Conservation (phyloP, 768 basidiomycete species). For the Russula ochroleuca region DNA sequence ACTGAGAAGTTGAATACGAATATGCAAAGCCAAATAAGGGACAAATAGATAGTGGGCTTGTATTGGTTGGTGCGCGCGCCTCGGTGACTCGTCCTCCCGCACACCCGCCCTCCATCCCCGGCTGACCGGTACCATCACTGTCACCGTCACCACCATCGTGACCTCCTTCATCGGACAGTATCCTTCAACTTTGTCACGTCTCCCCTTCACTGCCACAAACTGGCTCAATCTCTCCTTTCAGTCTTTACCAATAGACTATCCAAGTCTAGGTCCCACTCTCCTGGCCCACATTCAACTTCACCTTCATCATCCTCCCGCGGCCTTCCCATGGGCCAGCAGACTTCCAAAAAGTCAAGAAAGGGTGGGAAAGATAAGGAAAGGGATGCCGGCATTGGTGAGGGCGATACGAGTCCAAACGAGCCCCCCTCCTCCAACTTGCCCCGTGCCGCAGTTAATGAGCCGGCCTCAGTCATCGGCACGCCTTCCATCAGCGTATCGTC, state of each 20-base stretch:
- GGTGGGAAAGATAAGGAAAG: constrained; percentile 64
- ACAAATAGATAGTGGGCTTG: constrained; percentile 21
- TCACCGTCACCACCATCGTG: constrained; percentile 18
- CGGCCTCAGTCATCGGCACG: constrained; percentile 35
- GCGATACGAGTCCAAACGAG: constrained; percentile 43
- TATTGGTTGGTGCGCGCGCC: constrained; percentile 5
- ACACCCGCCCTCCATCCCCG: not conserved
- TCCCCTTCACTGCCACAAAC: constrained; percentile 40
- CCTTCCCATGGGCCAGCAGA: constrained; percentile 74
- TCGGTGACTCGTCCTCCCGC: not conserved
- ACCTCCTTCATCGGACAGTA: constrained; percentile 8
- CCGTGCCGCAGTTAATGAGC: constrained; percentile 40
- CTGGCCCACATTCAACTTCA: constrained; percentile 48
- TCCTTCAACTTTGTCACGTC: constrained; percentile 5
- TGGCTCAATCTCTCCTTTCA: constrained; percentile 80
- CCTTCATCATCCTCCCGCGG: constrained; percentile 37
- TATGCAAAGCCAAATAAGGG: constrained; percentile 23
- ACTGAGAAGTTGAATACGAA: not conserved
- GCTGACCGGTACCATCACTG: constrained; percentile 6
- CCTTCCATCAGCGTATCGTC: constrained; percentile 38
- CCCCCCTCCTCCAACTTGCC: constrained; percentile 43
- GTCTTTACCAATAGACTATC: constrained; percentile 68
- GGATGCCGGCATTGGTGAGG: constrained; percentile 40
- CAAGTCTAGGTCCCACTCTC: constrained; percentile 69
- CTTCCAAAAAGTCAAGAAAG: constrained; percentile 78